A percentile compares a stretch with the other conserved stretches of the same genome.
Conservation (phyloP, 345 rosid species). For the Eutrema japonicum region DNA sequence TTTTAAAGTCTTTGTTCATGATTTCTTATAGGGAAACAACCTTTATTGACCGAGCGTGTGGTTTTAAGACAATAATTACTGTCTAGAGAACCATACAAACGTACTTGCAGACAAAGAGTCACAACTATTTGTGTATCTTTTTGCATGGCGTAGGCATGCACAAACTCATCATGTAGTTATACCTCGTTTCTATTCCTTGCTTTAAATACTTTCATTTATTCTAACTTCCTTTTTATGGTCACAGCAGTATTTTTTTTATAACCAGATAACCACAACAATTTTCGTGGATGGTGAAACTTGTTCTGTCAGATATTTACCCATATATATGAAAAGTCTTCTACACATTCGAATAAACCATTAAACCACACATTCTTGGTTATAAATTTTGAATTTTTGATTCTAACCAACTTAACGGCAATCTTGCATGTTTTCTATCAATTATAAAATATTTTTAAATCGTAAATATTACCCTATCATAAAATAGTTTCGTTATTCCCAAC, state of each 20-base stretch:
- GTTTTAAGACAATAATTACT: slow-evolving; percentile 30
- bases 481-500: too few species aligned
- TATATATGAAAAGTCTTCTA: neutral
- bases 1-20: slow-evolving; percentile 23
- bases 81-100: slow-evolving; percentile 20
- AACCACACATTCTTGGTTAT: neutral
- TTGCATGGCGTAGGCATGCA: slow-evolving; percentile 41
- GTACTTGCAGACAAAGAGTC: slow-evolving; percentile 35
- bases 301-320: neutral
- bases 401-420: too few species aligned
- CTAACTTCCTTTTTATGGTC: neutral
- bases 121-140: slow-evolving; percentile 1
- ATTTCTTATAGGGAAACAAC: slow-evolving; percentile 21
- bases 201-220: neutral
- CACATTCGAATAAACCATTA: neutral
- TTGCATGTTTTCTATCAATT: too few species aligned
- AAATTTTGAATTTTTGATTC: neutral
- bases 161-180: slow-evolving; percentile 26
- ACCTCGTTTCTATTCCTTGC: neutral
- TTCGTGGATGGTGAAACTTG: neutral
- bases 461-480: too few species aligned
- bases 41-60: slow-evolving; percentile 33
- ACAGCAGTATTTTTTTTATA: neutral
- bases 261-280: neutral
- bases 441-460: too few species aligned